Percentiles rank a stretch among this genome's conserved stretches.
Evolutionary conservation across 176 grass and related monocot species (phyloP).

Genomic region (Raddia distichophylla): DNA sequence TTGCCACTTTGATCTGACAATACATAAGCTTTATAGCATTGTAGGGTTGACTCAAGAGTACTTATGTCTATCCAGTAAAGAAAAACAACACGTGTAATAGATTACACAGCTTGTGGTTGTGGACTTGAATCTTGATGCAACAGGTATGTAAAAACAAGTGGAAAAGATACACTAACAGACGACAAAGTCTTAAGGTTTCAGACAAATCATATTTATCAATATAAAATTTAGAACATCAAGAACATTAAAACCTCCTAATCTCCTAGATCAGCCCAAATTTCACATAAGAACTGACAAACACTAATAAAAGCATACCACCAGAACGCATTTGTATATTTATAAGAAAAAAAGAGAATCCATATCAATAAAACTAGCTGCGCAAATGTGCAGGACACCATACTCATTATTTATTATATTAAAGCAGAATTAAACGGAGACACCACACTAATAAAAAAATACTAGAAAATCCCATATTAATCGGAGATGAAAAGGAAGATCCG

Average conservation of each 20-base stretch:
- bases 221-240: background rate
- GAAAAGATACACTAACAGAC: background rate
- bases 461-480: no score
- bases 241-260: background rate
- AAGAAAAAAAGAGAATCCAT: no score
- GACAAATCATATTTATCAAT: background rate
- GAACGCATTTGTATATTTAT: background rate
- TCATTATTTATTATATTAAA: no score
- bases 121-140: slow-evolving; percentile 1
- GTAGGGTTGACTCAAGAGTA: background rate
- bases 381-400: no score
- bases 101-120: background rate
- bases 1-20: slow-evolving; percentile 37
- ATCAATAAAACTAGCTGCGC: no score
- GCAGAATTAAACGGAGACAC: no score
- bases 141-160: background rate
- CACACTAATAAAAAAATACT: no score
- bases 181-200: background rate
- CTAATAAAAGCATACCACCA: background rate
- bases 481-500: no score
- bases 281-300: background rate
- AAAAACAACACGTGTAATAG: background rate
- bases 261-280: background rate
- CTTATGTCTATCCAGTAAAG: background rate
- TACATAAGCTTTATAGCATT: slow-evolving; percentile 9